Base-by-base conservation (phyloP, 208 protist genomes). In the Tetramitus jugosus region DNA sequence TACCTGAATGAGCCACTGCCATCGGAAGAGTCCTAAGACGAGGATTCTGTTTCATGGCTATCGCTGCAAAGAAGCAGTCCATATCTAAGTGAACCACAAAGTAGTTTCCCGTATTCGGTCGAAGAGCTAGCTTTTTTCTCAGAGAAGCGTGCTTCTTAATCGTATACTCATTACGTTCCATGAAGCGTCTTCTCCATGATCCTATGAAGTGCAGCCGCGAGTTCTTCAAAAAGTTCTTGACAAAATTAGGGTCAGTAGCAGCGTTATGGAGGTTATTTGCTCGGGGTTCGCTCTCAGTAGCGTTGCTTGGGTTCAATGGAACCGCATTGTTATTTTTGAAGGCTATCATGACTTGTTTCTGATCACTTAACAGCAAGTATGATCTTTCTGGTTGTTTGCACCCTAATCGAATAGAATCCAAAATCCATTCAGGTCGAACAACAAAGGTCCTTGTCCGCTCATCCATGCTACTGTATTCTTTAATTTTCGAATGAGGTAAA, bases 61-160 rank as follows among this genome's bases (percentile, higher is more conserved):
- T 89, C 20, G 87, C 92, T 79, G 91, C 94, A 82, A 97, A 97
- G 80, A 96, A 97, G 52, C 92, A 93, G 79, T 97, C 94, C 91
- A 96, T 93, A 84, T 96, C 93, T 26, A 95, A 56, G 80, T 96
- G 93, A 2, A 91, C 75, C 65, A 95, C 90, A 1, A 85, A 77
- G 14, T 77, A 78, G 75, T 93, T 89, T 89, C 87, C 87, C 86
- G 93, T 62, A 83, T 77, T 10, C 89, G 86, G 65, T 92, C 85
- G 43, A 77, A 82, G 14, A n/a, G 6, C 8, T 68, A 17, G 37
- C 40, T 43, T 33, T 61, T n/a, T 62, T 42, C 20, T 60, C 8
- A 40, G 43, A 6, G 2, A n/a, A n/a, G n/a, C n/a, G n/a, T n/a
- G n/a, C n/a, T 56, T 6, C 31, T 26, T 60, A 77, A 3, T 76